phyloP scores from a whole-genome alignment of 2,329 filamentous ascomycete genomes.

The Phaeomoniella chlamydospora region DNA sequence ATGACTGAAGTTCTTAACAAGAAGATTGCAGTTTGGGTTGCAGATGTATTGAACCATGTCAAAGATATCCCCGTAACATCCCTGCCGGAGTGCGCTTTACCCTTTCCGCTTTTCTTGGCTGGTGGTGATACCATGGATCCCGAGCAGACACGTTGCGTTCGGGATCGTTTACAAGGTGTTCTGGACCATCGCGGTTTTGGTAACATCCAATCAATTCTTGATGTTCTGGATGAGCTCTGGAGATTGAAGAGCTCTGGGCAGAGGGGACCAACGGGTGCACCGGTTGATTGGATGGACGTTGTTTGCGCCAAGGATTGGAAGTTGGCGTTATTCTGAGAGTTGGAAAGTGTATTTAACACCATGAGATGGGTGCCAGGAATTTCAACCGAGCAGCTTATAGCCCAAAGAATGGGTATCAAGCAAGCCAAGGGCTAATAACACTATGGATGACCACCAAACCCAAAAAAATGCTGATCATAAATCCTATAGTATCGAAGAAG shows the following conservation, averaged over 20 bases:
- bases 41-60: background rate
- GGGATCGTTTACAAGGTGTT: background rate
- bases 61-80: background rate
- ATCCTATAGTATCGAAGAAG: too few species aligned
- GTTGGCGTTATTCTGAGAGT: background rate
- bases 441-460: too few species aligned
- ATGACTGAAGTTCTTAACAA: background rate
- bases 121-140: background rate
- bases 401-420: too few species aligned
- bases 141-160: background rate
- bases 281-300: background rate
- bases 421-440: too few species aligned
- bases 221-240: background rate
- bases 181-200: background rate
- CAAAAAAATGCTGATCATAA: too few species aligned
- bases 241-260: background rate
- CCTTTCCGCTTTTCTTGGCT: background rate
- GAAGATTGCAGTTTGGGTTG: background rate
- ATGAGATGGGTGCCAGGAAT: too few species aligned
- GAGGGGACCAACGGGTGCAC: background rate
- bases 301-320: background rate
- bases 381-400: too few species aligned
- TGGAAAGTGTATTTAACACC: too few species aligned
- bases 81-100: background rate
- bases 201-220: background rate